These are phyloP conservation scores for Pinus tabuliformis DNA, from an alignment of 75 land plant species.

Conservation along the genomic window DNA sequence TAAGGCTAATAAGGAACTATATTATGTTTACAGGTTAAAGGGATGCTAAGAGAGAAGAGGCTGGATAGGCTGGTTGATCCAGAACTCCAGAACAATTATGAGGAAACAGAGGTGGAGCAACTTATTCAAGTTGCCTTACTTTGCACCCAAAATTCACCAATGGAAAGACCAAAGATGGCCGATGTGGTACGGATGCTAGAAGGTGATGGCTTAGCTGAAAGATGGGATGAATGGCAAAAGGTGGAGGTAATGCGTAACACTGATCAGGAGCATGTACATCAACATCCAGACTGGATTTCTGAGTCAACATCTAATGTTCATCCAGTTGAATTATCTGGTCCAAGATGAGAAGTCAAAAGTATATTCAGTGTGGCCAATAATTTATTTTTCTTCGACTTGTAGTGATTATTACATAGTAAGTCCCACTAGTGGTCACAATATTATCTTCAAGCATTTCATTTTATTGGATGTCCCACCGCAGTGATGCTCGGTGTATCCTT, in stretches of 20 bases:
- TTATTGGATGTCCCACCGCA: no score
- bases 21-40: conserved; percentile 65
- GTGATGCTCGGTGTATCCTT: no score
- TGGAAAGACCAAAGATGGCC: conserved; percentile 85
- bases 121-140: conserved; percentile 85
- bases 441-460: no score
- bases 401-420: no score
- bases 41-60: conserved; percentile 63
- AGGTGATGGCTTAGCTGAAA: conserved; percentile 86
- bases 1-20: no score
- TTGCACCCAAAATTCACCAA: conserved; percentile 78
- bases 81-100: conserved; percentile 61
- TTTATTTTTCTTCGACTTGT: no score
- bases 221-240: conserved; percentile 89
- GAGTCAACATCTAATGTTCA: conserved; percentile 53
- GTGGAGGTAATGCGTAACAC: conserved; percentile 57
- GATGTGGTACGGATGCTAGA: conserved; percentile 92
- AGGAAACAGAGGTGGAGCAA: conserved; percentile 69
- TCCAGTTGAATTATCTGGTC: conserved; percentile 66
- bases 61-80: conserved; percentile 76
- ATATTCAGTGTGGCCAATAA: no score
- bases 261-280: conserved; percentile 38
- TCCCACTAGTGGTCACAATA: no score
- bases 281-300: conserved; percentile 38
- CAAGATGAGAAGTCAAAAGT: conserved; percentile 32